Conservation (phyloP, 768 basidiomycete genomes). For the Phanerochaete sordida region DNA sequence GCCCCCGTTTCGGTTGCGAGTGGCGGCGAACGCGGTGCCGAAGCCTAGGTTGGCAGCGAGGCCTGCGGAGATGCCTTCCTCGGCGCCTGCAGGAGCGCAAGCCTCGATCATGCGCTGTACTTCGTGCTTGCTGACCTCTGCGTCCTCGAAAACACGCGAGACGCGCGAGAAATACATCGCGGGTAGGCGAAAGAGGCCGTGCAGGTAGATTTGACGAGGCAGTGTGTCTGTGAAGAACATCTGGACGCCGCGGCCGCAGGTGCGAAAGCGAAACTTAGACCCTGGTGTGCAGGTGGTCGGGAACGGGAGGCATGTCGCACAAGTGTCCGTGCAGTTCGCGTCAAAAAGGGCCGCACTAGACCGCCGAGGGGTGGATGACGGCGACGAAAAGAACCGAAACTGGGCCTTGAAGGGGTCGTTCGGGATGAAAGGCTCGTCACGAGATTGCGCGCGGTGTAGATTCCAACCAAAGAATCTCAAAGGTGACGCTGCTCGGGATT, state of each 20-base stretch:
- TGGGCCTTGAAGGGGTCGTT: conserved; percentile 32
- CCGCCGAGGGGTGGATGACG: conserved; percentile 6
- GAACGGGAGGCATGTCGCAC: conserved; percentile 16
- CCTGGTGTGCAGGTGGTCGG: conserved; percentile 9
- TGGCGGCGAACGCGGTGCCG: background rate
- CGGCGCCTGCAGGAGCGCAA: conserved; percentile 10
- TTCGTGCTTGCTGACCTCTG: conserved; percentile 73
- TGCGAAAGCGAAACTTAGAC: conserved; percentile 17
- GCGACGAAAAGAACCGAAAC: conserved; percentile 17
- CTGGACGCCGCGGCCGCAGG: conserved; percentile 14
- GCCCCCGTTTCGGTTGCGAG: background rate
- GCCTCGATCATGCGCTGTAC: conserved; percentile 42
- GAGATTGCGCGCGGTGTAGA: conserved; percentile 45
- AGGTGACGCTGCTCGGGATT: conserved; percentile 49
- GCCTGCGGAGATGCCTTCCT: background rate
- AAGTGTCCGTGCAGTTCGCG: conserved; percentile 9
- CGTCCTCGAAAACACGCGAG: conserved; percentile 71
- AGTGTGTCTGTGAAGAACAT: conserved; percentile 34
- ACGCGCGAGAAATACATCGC: conserved; percentile 79
- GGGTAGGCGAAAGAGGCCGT: conserved; percentile 63
- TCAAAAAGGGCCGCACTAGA: conserved; percentile 2
- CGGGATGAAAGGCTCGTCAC: conserved; percentile 36
- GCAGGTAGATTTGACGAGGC: conserved; percentile 41
- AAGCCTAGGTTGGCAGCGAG: background rate
- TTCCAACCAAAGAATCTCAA: conserved; percentile 55